These are phyloP conservation scores for Verticillium zaregamsianum DNA, from an alignment of 2,329 filamentous ascomycete genomes.

Conservation along the genomic window DNA sequence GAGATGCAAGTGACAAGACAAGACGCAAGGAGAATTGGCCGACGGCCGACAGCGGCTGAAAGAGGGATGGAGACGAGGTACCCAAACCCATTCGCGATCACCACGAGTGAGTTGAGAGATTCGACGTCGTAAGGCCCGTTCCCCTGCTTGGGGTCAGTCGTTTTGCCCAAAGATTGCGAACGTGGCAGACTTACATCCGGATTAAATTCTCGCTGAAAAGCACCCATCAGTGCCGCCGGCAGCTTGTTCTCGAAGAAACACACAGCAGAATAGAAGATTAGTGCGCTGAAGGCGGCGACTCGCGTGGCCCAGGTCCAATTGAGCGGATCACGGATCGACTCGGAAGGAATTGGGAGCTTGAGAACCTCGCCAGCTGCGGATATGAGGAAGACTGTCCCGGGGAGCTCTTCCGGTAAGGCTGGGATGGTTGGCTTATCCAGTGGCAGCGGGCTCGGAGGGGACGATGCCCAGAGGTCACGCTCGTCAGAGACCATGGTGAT, in stretches of 20 bases:
- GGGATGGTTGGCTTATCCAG: neutral
- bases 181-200: slow-evolving; percentile 9
- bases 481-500: neutral
- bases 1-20: slow-evolving; percentile 17
- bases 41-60: slow-evolving; percentile 29
- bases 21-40: slow-evolving; percentile 28
- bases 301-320: slow-evolving; percentile 19
- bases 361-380: slow-evolving; percentile 23
- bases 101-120: slow-evolving; percentile 21
- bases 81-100: slow-evolving; percentile 28
- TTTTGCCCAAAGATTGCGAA: neutral
- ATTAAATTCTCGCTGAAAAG: slow-evolving; percentile 16
- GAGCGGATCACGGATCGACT: slow-evolving; percentile 22
- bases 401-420: slow-evolving; percentile 8
- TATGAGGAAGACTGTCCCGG: slow-evolving; percentile 26
- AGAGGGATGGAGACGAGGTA: slow-evolving; percentile 31
- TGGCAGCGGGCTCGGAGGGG: neutral
- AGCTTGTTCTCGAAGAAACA: slow-evolving; percentile 17
- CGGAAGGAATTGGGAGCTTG: slow-evolving; percentile 25
- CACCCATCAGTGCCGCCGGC: slow-evolving; percentile 15
- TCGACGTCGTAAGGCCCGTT: slow-evolving; percentile 19
- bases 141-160: slow-evolving; percentile 9
- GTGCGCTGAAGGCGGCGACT: slow-evolving; percentile 9
- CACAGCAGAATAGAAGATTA: slow-evolving; percentile 15
- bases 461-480: neutral